These are phyloP conservation scores for Pleurotus citrinopileatus DNA, from an alignment of 768 basidiomycete genomes.

Conservation along the genomic window DNA sequence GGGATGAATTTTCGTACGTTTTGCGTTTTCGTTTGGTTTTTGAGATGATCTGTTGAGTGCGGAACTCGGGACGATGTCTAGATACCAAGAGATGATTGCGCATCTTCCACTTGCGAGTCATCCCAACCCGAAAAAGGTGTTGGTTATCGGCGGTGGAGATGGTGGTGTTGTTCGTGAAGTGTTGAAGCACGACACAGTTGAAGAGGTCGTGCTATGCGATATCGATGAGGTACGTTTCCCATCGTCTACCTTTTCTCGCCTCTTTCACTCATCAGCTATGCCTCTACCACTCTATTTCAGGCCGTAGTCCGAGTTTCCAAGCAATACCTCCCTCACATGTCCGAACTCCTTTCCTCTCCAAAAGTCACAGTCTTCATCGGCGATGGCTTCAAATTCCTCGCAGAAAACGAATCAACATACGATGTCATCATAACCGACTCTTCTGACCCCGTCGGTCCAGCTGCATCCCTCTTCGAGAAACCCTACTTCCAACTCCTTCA, in stretches of 20 bases:
- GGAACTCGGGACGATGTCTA: no score
- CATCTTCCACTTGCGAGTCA: slow-evolving; percentile 96
- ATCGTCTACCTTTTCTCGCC: no score
- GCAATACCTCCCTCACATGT: slow-evolving; percentile 92
- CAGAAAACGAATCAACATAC: slow-evolving; percentile 82
- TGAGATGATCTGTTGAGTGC: no score
- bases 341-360: slow-evolving; percentile 71
- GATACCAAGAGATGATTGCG: slow-evolving; percentile 99
- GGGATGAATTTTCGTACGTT: slow-evolving; percentile 97
- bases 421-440: slow-evolving; percentile 99
- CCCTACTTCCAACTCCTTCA: slow-evolving; percentile 95
- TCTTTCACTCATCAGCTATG: not conserved
- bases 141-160: slow-evolving; percentile 98
- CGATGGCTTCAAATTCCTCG: slow-evolving; percentile 96
- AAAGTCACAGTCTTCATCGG: slow-evolving; percentile 86
- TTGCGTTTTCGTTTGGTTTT: not conserved
- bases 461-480: slow-evolving; percentile 92
- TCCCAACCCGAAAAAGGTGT: slow-evolving; percentile 92
- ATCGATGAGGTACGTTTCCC: slow-evolving; percentile 86
- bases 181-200: slow-evolving; percentile 88
- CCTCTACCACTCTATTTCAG: slow-evolving; percentile 42
- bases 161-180: slow-evolving; percentile 98
- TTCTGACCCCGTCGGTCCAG: slow-evolving; percentile 96
- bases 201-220: slow-evolving; percentile 93
- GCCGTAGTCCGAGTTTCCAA: slow-evolving; percentile 96